These are phyloP conservation scores for Rhynchosporium agropyri DNA, from an alignment of 2,329 filamentous ascomycete species.

Conservation along the genomic window DNA sequence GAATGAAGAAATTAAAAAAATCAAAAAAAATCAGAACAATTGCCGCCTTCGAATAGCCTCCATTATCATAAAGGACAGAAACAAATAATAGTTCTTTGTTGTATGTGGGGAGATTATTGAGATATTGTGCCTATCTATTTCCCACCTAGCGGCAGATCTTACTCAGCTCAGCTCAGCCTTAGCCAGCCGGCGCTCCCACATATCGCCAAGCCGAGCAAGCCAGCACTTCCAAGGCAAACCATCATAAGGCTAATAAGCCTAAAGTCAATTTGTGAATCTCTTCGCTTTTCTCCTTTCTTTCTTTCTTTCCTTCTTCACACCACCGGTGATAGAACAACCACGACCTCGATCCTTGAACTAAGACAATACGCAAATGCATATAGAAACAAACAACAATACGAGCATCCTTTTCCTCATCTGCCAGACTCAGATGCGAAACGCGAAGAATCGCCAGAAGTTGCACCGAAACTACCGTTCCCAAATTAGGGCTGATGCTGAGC, in stretches of 20 bases:
- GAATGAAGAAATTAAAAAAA: no score
- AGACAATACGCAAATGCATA: constrained; percentile 41
- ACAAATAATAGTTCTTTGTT: no score
- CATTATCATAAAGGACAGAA: no score
- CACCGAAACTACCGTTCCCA: constrained; percentile 40
- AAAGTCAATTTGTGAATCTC: constrained; percentile 3
- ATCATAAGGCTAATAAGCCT: neutral
- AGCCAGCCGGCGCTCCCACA: no score
- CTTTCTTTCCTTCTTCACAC: constrained; percentile 28
- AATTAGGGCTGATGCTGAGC: constrained; percentile 42
- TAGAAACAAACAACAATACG: constrained; percentile 36
- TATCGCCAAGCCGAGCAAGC: no score
- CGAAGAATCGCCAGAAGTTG: constrained; percentile 40
- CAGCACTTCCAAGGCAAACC: no score
- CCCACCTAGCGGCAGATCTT: no score
- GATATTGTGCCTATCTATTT: no score
- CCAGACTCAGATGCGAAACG: constrained; percentile 40
- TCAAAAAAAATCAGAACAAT: no score
- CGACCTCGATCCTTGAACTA: constrained; percentile 8
- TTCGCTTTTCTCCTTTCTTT: constrained; percentile 22
- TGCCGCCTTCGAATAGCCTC: no score
- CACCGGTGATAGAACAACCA: constrained; percentile 32
- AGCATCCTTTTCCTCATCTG: constrained; percentile 28
- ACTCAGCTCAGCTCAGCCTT: no score
- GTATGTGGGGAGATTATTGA: no score